Base-by-base conservation (phyloP, 2,329 filamentous ascomycete genomes). In the Claviceps sp. region DNA sequence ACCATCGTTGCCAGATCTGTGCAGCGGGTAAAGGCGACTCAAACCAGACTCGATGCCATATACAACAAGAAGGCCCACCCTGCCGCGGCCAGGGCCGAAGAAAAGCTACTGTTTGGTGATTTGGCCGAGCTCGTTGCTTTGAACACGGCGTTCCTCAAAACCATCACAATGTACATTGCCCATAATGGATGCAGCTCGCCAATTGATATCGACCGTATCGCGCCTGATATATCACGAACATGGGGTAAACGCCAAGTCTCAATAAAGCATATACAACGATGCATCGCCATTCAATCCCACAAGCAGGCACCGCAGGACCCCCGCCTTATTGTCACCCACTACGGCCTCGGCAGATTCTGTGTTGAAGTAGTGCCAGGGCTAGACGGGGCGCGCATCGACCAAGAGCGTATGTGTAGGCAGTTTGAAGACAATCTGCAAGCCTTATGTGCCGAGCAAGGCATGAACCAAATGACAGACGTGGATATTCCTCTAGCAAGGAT, bases 161-260 rank as follows among this genome's bases (percentile, higher is more conserved):
- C 84, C 0, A 70, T 88, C 24, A 76, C 78, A 0, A 68, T 89
- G 10, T 84, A 89, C 60, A 76, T 81, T 55, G 82, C 82, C 1
- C 85, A 90, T 66, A 80, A 84, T 64, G 82, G 83, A 54, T 69
- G 71, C 34, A 70, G 74, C 47, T 73, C 78, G 0, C 82, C 86
- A 0, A 77, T 82, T 24, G 83, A 88, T 59, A 65, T 89, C 45
- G 71, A 74, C 39, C 69, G 73, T 34, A 72, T 89, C 39, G 73
- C 77, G 38, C 80, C 80, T 10, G 75, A 81, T 52, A 72, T 87
- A 42, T 78, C 84, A 13, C 76, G 80, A 56, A 71, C 82, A 40
- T 90, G 85, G 85, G 83, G 84, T 54, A 88, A 85, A 68, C 76
- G 84, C 37, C 74, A 74, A 52, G 83, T 89, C 16, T 77, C 73